Base-by-base conservation (phyloP, 129 eudicot genomes). In the Centrapalus pauciflorus region DNA sequence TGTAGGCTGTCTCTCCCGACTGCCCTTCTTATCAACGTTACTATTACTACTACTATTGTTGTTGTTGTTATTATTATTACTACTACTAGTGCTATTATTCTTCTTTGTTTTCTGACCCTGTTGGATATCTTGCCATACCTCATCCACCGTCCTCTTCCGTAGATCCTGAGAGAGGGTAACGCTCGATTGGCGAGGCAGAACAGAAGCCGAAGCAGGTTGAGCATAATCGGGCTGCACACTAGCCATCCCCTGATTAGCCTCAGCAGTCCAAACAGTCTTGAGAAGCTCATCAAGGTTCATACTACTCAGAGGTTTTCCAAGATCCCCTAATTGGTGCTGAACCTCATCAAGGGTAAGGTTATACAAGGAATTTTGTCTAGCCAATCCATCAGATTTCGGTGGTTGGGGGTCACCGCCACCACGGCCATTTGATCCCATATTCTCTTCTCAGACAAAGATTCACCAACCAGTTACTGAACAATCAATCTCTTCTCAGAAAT, bases 101-200 rank as follows among this genome's bases (percentile, higher is more conserved):
- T 54, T 76, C 13, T 70, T n/a, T n/a, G n/a, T n/a, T n/a, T n/a
- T 80, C 54, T 83, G 83, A 32, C 93, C 96, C 59, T 81, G 89
- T 66, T 85, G 90, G 52, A 92, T 92, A 69, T 89, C 91, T 30
- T 84, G 87, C 98, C 96, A 88, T 43, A 92, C 90, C 63, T 92
- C 96, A 81, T 88, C 96, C 11, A 92, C 96, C 4, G 98, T 92
- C 80, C 85, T 82, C 63, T 84, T 88, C 63, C 95, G 71, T 48
- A 88, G 77, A 77, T 88, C 92, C 60, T 82, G 64, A 1, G 79
- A 33, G 2, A 88, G 77, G 26, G 73, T 69, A 57, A 81, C 25
- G 64, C 87, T 81, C 7, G 88, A 82, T 40, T 85, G 86, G 16
- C 84, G 69, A 24, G 81, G 66, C 37, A 82, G 26, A 27, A 81